Percentiles rank a stretch among this genome's conserved stretches.
Evolutionary conservation across 345 rosid genomes (phyloP).

Genomic region (Eucalyptus marginata): DNA sequence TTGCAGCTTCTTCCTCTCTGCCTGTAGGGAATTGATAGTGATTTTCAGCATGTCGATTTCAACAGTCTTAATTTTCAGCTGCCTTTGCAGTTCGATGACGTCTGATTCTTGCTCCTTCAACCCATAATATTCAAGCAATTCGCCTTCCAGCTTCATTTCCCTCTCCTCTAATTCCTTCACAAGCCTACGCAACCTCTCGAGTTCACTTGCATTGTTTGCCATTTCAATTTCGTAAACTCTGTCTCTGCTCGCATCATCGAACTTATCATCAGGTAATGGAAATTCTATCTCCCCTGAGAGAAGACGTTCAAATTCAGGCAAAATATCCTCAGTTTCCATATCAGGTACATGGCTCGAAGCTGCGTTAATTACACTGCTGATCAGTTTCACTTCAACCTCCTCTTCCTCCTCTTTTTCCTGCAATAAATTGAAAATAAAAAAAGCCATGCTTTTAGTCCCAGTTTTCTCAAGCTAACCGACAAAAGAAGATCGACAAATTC

Average conservation of each 20-base stretch:
- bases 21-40: slow-evolving; percentile 71
- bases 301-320: slow-evolving; percentile 76
- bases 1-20: slow-evolving; percentile 85
- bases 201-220: slow-evolving; percentile 65
- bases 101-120: slow-evolving; percentile 87
- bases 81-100: slow-evolving; percentile 62
- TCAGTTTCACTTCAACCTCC: slow-evolving; percentile 88
- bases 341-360: slow-evolving; percentile 25
- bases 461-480: not conserved
- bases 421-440: not conserved
- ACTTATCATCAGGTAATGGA: slow-evolving; percentile 40
- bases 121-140: slow-evolving; percentile 88
- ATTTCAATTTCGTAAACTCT: slow-evolving; percentile 50
- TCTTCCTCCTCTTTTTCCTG: slow-evolving; percentile 62
- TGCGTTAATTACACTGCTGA: slow-evolving; percentile 61
- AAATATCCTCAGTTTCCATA: slow-evolving; percentile 44
- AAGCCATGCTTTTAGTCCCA: not conserved
- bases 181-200: slow-evolving; percentile 55
- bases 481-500: not conserved
- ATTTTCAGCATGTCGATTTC: slow-evolving; percentile 91
- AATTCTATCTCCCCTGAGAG: slow-evolving; percentile 75
- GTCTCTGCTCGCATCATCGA: slow-evolving; percentile 47
- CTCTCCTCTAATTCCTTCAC: slow-evolving; percentile 84
- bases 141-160: slow-evolving; percentile 92
- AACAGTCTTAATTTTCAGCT: slow-evolving; percentile 86